Percentiles rank a stretch among this genome's conserved stretches.
These are phyloP conservation scores for Pichiaceae sp. DNA, from an alignment of 1,139 yeast species.

Conservation along the genomic window DNA sequence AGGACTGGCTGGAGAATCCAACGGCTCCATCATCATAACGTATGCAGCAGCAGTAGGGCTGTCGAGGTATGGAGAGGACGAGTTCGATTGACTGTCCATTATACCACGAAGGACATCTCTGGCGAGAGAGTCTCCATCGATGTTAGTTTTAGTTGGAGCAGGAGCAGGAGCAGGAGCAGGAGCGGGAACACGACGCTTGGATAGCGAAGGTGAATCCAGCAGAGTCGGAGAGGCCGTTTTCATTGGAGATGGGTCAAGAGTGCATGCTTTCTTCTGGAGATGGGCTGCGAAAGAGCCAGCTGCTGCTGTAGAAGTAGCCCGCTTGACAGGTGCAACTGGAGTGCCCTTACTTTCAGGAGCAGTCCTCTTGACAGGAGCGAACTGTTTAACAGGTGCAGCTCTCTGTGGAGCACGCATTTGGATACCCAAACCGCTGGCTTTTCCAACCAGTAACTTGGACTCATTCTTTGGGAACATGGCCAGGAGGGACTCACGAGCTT, in stretches of 20 bases:
- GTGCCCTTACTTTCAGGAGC: background rate
- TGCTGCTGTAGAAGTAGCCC: background rate
- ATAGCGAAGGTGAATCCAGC: too few species aligned
- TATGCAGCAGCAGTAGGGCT: background rate
- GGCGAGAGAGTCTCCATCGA: background rate
- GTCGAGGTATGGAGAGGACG: background rate
- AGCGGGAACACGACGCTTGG: background rate
- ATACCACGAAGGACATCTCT: background rate
- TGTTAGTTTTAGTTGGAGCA: background rate
- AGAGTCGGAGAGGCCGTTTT: too few species aligned
- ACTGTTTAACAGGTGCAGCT: background rate
- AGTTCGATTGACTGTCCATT: background rate
- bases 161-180: background rate
- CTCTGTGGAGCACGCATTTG: background rate
- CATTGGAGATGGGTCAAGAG: too few species aligned
- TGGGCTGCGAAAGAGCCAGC: conserved; percentile 2
- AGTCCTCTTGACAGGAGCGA: background rate
- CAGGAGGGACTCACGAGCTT: background rate
- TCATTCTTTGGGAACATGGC: background rate
- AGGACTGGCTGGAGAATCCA: too few species aligned
- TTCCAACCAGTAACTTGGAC: background rate
- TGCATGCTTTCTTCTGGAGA: conserved; percentile 1
- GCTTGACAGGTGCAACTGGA: background rate
- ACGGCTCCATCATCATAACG: too few species aligned
- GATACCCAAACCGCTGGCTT: background rate